Evolutionary conservation across 805 yeast genomes (phyloP), one percentile per base, ranked within the genome.

Genomic region (Myxozyma mucilagina): DNA sequence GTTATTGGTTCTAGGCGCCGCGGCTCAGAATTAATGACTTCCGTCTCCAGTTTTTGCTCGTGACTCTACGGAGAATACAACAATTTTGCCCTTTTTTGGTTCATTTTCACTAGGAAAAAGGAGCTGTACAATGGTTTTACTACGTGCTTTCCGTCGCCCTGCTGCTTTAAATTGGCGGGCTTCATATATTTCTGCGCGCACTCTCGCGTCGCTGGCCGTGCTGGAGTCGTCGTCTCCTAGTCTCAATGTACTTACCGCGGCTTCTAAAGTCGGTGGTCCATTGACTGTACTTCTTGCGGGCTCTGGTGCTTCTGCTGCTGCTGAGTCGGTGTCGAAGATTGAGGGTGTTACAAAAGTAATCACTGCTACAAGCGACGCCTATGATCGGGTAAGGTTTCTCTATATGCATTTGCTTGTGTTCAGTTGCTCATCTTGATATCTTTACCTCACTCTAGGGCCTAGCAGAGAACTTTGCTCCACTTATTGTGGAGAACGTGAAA

Each of bases 401-500:
- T n/a, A n/a, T n/a, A n/a, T n/a, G n/a, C n/a, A n/a, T n/a, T n/a
- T n/a, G n/a, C n/a, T n/a, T n/a, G 16, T 41, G 44, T 7, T 8
- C 44, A 20, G 16, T 41, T n/a, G 16, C 20, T 20, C 16, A 20
- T 16, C 44, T 18, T 47, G 31, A 7, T 34, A 5, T n/a, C 8
- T 31, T 47, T 13, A 9, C 7, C 16, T 47, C 45, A 13, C 10
- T 31, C 13, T 42, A 73, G 62, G 69, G 83, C 53, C 80, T 90
- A 48, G 94, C 98, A 5, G 99, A 93, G 76, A 82, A 83, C 69
- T 77, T 88, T 49, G 79, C 96, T 5, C 91, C 94, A n/a, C 76
- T 90, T 57, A 60, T 84, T 69, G 78, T 79, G 65, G 74, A 79
- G 63, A 69, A 83, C 45, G 73, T 86, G 53, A 75, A 78, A 65